Base-by-base conservation (phyloP, 306 rosid genomes). In the Styphnolobium japonicum region DNA sequence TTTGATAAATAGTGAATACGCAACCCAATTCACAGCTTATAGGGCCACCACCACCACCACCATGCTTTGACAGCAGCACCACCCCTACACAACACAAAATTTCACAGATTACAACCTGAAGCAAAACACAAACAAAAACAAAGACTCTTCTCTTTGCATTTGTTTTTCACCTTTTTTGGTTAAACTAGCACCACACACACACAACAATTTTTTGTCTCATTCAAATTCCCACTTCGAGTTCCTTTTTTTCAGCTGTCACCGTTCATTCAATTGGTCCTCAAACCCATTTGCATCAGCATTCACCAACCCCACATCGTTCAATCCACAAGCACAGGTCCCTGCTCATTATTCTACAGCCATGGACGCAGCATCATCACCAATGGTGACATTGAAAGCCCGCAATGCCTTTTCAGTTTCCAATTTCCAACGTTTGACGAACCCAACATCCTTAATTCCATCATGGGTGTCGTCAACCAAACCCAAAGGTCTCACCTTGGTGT, bases 351-450 rank as follows among this genome's bases (percentile, higher is more conserved):
- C 53, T 27, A 18, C 76, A 33, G 52, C 83, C 89, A 88, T 89
- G 94, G 92, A 86, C 1, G 71, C 87, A 33, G 51, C 84, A 40
- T 72, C 69, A 34, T 49, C 85, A 43, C 83, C 86, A 71, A 51
- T 84, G 70, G 79, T 61, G n/a, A n/a, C 93, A 14, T 60, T 80
- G 43, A 83, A 75, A 74, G 64, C 86, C 37, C 22, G 19, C 18
- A 80, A 66, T 66, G 6, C 79, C 21, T 34, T 80, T 42, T 25
- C 91, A 77, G 23, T 80, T 76, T 65, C 86, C 21, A 75, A 82
- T 48, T 74, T 83, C 16, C 87, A 67, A 73, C 77, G 16, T 55
- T 25, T 56, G 9, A 74, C 79, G 14, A 78, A 72, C 61, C 81
- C 86, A 49, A 60, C 84, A 71, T 31, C 80, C 73, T 86, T 76